A percentile compares a stretch with the other conserved stretches of the same genome.
These are phyloP conservation scores for Rostrohypoxylon terebratum DNA, from an alignment of 495 filamentous ascomycete genomes.

Conservation along the genomic window DNA sequence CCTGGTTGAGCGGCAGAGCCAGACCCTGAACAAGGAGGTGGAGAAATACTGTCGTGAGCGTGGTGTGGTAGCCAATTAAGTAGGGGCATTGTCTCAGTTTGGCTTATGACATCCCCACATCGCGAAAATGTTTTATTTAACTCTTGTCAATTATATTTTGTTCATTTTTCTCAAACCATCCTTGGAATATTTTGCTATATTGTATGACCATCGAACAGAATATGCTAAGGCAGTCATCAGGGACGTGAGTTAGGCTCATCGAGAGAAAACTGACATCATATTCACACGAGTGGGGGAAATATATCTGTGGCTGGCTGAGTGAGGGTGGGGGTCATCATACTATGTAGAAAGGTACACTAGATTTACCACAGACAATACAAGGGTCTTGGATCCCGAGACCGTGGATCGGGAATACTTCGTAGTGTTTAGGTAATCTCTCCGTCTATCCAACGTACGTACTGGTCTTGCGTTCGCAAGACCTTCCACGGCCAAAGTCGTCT, in stretches of 20 bases:
- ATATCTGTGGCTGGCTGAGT: not conserved
- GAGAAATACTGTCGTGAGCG: constrained; percentile 82
- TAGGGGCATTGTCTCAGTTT: not conserved
- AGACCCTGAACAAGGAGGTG: constrained; percentile 81
- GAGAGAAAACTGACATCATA: not conserved
- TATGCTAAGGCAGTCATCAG: no score
- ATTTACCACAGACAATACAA: not conserved
- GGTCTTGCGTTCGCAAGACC: no score
- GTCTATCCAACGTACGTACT: no score
- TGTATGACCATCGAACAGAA: no score
- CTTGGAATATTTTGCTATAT: no score
- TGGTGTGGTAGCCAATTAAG: constrained; percentile 53
- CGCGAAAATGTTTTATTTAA: not conserved
- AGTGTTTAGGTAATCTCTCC: no score
- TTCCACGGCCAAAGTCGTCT: no score
- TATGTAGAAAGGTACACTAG: not conserved
- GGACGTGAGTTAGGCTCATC: no score
- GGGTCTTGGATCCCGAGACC: not conserved
- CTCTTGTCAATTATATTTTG: not conserved
- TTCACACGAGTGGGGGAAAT: not conserved
- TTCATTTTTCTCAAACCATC: no score
- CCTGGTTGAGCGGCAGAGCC: constrained; percentile 71
- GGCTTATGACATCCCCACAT: not conserved
- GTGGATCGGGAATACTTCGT: no score
- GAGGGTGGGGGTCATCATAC: not conserved